Percentiles rank a stretch among this genome's conserved stretches.
phyloP scores from a whole-genome alignment of 805 yeast genomes.

The Suhomyces faveliae region DNA sequence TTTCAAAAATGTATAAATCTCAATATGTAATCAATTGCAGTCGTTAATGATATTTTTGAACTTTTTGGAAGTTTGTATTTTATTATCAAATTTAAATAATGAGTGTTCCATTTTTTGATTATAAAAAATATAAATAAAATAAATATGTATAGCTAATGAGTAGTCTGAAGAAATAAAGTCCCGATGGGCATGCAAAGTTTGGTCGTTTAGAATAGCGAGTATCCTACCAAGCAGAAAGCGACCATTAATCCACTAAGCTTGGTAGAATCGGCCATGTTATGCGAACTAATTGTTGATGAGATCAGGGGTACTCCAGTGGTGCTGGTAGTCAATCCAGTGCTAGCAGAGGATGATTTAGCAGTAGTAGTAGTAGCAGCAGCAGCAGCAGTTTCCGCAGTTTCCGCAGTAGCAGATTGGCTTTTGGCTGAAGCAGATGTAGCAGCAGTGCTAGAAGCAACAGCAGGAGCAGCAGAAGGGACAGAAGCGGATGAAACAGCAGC shows the following conservation, averaged over 20 bases:
- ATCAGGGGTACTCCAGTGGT: background rate
- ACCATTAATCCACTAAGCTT: slow-evolving; percentile 8
- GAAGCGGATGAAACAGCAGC: slow-evolving; percentile 4
- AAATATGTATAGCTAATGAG: background rate
- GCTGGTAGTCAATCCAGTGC: background rate
- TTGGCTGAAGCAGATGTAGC: background rate
- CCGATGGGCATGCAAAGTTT: background rate
- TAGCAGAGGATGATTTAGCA: background rate
- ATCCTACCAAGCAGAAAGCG: slow-evolving; percentile 9
- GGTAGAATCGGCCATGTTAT: slow-evolving; percentile 2
- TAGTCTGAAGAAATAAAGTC: background rate
- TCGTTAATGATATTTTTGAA: too few relatives aligned
- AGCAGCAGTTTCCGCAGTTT: slow-evolving; percentile 1
- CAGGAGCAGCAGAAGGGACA: background rate
- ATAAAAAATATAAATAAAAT: too few relatives aligned
- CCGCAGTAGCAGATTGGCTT: background rate
- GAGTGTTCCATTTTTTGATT: too few relatives aligned
- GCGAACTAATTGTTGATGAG: background rate
- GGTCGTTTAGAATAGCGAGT: slow-evolving; percentile 1
- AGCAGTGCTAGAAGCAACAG: slow-evolving; percentile 5
- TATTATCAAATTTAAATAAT: too few relatives aligned
- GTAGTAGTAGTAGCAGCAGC: background rate
- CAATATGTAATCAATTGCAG: too few relatives aligned
- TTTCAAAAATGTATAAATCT: too few relatives aligned
- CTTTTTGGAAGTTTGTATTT: too few relatives aligned